Base-by-base conservation (phyloP, 768 basidiomycete species). In the Suillus variegatus region DNA sequence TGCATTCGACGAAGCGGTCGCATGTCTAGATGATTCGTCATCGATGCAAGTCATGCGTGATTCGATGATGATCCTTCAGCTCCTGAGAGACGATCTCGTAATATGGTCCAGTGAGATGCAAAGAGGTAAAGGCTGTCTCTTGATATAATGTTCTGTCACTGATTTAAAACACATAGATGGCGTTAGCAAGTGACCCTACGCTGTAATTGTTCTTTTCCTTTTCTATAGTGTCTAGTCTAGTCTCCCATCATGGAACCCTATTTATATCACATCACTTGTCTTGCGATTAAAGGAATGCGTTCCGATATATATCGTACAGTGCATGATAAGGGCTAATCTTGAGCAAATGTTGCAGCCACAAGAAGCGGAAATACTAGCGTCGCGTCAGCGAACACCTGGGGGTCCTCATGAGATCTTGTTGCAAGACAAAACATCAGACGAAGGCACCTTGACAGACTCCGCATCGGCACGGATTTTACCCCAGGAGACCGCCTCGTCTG, bases 401-500 rank as follows among this genome's bases (percentile, higher is more conserved):
- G 35, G 46, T 47, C 43, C 51, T 7, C 20, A 57, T 72, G 61
- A 71, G 66, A 9, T 16, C 25, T 28, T 25, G 2, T 40, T 55
- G 47, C 56, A 32, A 35, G 47, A 65, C 55, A 28, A n/a, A 43
- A 36, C 16, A 12, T 51, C 55, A 13, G 35, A 18, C 51, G 20
- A 12, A 36, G 61, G 20, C 68, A 92, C 94, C 84, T 97, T 94
- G 7, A 95, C 88, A 9, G 92, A 83, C 75, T 94, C 90, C 6
- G 93, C 83, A 10, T 89, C 89, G 14, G 91, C 90, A 43, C 94
- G 86, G 67, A 99, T 98, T 81, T 99, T 99, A 1, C 97, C 97
- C 97, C 97, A 99, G 4, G 93, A 95, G 32, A 99, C 88, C 1
- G 97, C 97, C 78, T 99, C 97, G 71, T 99, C 97, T 10, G 97